Evolutionary conservation across 2,329 filamentous ascomycete species (phyloP).

Genomic region (Trichoderma sp.): DNA sequence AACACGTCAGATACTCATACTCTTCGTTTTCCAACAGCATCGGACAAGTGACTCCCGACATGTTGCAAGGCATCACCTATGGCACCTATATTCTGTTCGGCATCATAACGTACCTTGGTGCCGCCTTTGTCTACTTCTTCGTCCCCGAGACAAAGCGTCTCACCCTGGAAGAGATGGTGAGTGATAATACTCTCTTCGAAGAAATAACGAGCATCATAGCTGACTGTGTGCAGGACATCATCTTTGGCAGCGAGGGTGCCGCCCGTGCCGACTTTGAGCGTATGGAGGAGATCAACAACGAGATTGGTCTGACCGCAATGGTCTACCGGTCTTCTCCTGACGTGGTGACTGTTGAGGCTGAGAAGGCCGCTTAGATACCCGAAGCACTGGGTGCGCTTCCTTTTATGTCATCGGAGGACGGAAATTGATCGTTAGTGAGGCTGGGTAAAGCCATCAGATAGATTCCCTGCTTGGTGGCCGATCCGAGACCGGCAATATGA

Average conservation of each 20-base stretch:
- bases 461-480: background rate
- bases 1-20: background rate
- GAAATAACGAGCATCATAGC: background rate
- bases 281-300: constrained; percentile 72
- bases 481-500: background rate
- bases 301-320: constrained; percentile 59
- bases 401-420: background rate
- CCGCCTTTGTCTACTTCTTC: constrained; percentile 63
- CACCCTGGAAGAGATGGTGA: constrained; percentile 64
- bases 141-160: constrained; percentile 67
- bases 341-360: constrained; percentile 22
- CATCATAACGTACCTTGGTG: constrained; percentile 63
- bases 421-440: background rate
- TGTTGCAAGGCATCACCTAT: constrained; percentile 65
- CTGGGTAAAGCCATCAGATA: constrained; percentile 2
- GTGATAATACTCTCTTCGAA: background rate
- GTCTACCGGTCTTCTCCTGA: constrained; percentile 10
- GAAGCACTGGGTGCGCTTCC: background rate
- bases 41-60: constrained; percentile 69
- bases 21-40: background rate
- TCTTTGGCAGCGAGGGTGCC: constrained; percentile 68
- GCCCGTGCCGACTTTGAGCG: constrained; percentile 68
- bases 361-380: constrained; percentile 8
- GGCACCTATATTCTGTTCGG: constrained; percentile 75
- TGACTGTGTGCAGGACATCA: constrained; percentile 53